These are phyloP conservation scores for Trichoderma lentiforme DNA, from an alignment of 2,329 filamentous ascomycete genomes.

Conservation along the genomic window DNA sequence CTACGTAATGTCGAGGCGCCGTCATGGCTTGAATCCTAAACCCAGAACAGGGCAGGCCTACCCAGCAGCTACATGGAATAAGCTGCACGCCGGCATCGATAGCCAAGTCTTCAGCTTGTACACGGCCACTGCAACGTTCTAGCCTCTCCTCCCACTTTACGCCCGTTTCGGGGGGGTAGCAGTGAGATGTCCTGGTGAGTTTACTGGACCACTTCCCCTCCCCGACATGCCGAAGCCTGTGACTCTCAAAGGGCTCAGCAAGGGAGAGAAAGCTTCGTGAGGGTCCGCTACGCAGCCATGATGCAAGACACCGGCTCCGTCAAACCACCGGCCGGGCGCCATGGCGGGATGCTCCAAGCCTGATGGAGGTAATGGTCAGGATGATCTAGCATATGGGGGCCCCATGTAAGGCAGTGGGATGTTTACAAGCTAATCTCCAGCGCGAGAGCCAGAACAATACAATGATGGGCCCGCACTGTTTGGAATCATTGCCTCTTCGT, in stretches of 20 bases:
- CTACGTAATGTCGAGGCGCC: conserved; percentile 11
- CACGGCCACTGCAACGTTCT: neutral
- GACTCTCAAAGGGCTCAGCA: neutral
- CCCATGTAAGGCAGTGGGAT: neutral
- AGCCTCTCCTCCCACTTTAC: neutral
- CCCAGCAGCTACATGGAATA: neutral
- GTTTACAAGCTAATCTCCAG: neutral
- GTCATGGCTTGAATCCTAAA: neutral
- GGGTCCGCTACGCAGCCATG: conserved; percentile 15
- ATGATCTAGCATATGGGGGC: neutral
- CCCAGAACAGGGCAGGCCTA: neutral
- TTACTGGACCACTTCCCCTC: neutral
- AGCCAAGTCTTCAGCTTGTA: neutral
- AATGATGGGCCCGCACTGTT: neutral
- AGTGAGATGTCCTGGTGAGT: neutral
- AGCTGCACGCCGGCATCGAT: neutral
- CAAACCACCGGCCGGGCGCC: conserved; percentile 10
- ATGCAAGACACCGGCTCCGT: conserved; percentile 15
- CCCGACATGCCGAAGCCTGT: conserved; percentile 9
- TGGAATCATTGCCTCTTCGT: neutral
- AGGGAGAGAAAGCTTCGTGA: conserved; percentile 2
- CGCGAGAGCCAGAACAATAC: neutral
- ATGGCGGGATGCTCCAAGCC: neutral
- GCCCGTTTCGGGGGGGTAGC: neutral
- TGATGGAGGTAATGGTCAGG: conserved; percentile 6